A percentile compares a stretch with the other conserved stretches of the same genome.
Conservation (phyloP, 2,329 filamentous ascomycete species). For the Xylariaceae sp. region DNA sequence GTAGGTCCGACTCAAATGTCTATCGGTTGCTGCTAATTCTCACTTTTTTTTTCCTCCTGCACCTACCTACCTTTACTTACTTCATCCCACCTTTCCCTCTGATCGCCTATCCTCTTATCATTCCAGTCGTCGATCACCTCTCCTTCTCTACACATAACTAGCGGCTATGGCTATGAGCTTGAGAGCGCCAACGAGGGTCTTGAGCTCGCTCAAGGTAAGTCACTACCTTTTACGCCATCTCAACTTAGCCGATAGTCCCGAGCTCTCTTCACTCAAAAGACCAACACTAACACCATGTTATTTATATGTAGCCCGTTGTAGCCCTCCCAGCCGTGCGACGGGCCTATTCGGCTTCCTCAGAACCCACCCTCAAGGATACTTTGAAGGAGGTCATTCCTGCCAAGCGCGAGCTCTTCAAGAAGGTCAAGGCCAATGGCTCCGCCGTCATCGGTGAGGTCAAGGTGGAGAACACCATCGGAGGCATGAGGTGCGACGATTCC, state of each 20-base stretch:
- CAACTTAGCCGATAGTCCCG: too few relatives aligned
- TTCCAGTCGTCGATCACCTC: not conserved
- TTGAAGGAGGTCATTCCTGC: conserved; percentile 81
- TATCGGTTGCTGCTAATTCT: not conserved
- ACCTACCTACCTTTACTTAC: not conserved
- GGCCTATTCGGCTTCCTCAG: conserved; percentile 68
- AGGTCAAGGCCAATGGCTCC: conserved; percentile 79
- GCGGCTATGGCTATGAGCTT: conserved; percentile 61
- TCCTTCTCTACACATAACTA: not conserved
- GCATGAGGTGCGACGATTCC: conserved; percentile 65
- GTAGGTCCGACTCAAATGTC: too few relatives aligned
- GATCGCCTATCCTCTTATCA: not conserved
- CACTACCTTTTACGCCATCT: too few relatives aligned
- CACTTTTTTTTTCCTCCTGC: not conserved
- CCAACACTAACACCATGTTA: conserved; percentile 1
- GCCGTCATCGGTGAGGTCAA: conserved; percentile 90
- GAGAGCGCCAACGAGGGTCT: conserved; percentile 57
- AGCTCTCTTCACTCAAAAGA: too few relatives aligned
- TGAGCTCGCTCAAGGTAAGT: conserved; percentile 62
- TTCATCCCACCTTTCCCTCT: not conserved
- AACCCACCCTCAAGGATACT: conserved; percentile 85
- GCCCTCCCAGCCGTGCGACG: conserved; percentile 38
- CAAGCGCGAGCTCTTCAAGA: conserved; percentile 89
- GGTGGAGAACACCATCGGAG: conserved; percentile 88
- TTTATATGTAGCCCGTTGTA: conserved; percentile 16